Conservation (phyloP, 495 filamentous ascomycete genomes). For the Xylaria sp. region DNA sequence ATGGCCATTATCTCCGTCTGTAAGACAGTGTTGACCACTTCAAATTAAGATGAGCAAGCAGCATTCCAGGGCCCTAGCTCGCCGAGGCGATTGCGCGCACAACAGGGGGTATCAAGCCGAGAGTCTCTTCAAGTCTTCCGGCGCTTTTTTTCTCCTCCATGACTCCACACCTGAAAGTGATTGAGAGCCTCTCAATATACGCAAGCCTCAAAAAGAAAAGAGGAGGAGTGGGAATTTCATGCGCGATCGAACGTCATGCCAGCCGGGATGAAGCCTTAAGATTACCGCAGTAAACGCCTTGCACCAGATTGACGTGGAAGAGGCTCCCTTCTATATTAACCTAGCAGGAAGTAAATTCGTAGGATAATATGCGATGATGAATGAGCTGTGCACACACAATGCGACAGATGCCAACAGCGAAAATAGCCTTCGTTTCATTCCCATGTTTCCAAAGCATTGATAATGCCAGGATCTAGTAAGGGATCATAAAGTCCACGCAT, state of each 20-base stretch:
- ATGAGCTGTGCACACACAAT: conserved; percentile 17
- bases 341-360: not conserved
- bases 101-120: conserved; percentile 23
- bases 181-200: conserved; percentile 24
- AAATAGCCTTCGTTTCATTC: not conserved
- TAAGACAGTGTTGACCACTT: conserved; percentile 43
- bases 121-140: conserved; percentile 19
- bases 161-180: conserved; percentile 19
- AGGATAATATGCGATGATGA: conserved; percentile 12
- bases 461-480: conserved; percentile 2
- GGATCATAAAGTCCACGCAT: not conserved
- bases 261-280: conserved; percentile 19
- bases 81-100: conserved; percentile 34
- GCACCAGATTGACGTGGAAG: conserved; percentile 12
- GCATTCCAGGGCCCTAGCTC: conserved; percentile 39
- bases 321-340: not conserved
- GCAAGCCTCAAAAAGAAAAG: conserved; percentile 25
- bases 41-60: conserved; percentile 48
- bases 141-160: conserved; percentile 20
- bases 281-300: conserved; percentile 30
- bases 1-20: conserved; percentile 46
- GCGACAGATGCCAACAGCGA: conserved; percentile 17
- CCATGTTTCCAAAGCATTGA: conserved; percentile 4
- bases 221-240: conserved; percentile 17
- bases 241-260: conserved; percentile 26